Evolutionary conservation across 2,329 filamentous ascomycete species (phyloP), one percentile per base, ranked within the genome.

Genomic region (Colletotrichum endophyticum): DNA sequence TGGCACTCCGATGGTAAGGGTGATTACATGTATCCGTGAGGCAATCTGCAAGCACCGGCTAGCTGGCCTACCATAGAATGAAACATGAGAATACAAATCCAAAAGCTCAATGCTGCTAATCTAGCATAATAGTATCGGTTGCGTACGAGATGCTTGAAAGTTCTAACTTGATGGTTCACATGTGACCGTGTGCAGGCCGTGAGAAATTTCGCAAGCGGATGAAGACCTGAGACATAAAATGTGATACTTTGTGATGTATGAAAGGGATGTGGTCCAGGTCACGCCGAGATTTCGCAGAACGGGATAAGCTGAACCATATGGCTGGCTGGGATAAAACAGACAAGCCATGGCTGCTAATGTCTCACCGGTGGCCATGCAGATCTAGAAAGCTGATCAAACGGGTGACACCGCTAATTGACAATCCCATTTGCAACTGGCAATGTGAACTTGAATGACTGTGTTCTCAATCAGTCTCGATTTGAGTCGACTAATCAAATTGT

Each of bases 221-320:
- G 19, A 49, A n/a, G 39, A 19, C 39, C 12, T 9, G 8, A n/a
- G 39, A 44, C 39, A 49, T 11, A 3, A 11, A 4, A n/a, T 49
- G 39, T 6, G 19, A 49, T 49, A 49, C 8, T n/a, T 49, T n/a
- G 19, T 49, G 39, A 6, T n/a, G 8, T 1, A 49, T n/a, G 19
- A n/a, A 49, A 12, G 9, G 4, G 19, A n/a, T 11, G 19, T 4
- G 4, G 5, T 12, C 39, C 3, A n/a, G 16, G 2, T 49, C 19
- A n/a, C 5, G 19, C 9, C 39, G 0, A n/a, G 6, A 11, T 1
- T n/a, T 5, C 11, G 19, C 9, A n/a, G 11, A 5, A 5, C n/a
- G 39, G 9, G 39, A 49, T 49, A 9, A n/a, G 39, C 19, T 49
- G 39, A 49, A n/a, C 8, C n/a, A 16, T 19, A 44, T 49, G 39